These are phyloP conservation scores for Peronospora destructor DNA, from an alignment of 352 stramenopile species.

Conservation along the genomic window DNA sequence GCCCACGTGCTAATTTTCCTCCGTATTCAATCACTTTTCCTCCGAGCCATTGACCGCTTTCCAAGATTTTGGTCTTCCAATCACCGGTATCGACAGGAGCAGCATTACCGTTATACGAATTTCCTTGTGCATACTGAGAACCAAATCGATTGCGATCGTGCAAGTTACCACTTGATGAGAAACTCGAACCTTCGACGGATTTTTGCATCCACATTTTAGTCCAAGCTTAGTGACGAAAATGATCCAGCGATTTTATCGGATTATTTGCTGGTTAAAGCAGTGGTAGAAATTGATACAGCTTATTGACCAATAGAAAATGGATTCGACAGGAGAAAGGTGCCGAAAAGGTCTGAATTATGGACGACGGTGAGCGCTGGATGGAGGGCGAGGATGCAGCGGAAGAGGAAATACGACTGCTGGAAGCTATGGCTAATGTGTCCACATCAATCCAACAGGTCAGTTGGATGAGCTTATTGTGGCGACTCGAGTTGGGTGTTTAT, in stretches of 20 bases:
- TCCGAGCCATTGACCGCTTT: conserved; percentile 62
- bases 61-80: conserved; percentile 67
- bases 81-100: conserved; percentile 24
- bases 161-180: conserved; percentile 33
- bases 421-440: conserved; percentile 34
- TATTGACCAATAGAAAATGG: conserved; percentile 5
- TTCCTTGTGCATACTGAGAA: conserved; percentile 21
- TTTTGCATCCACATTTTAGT: conserved; percentile 58
- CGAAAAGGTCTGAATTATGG: conserved; percentile 13
- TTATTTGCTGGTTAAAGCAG: conserved; percentile 10
- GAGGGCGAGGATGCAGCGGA: conserved; percentile 31
- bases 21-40: conserved; percentile 71
- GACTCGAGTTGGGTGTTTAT: background rate
- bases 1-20: conserved; percentile 42
- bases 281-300: background rate
- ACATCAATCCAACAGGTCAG: conserved; percentile 39
- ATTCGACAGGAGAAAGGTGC: background rate
- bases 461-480: background rate
- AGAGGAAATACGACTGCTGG: conserved; percentile 45
- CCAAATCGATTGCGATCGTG: conserved; percentile 47
- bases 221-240: background rate
- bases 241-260: background rate
- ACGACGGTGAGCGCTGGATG: conserved; percentile 22
- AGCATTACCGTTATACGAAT: conserved; percentile 24
- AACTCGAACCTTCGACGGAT: conserved; percentile 37